These are phyloP conservation scores for Wallacemonas collosoma DNA, from an alignment of 208 protist species.

Conservation along the genomic window DNA sequence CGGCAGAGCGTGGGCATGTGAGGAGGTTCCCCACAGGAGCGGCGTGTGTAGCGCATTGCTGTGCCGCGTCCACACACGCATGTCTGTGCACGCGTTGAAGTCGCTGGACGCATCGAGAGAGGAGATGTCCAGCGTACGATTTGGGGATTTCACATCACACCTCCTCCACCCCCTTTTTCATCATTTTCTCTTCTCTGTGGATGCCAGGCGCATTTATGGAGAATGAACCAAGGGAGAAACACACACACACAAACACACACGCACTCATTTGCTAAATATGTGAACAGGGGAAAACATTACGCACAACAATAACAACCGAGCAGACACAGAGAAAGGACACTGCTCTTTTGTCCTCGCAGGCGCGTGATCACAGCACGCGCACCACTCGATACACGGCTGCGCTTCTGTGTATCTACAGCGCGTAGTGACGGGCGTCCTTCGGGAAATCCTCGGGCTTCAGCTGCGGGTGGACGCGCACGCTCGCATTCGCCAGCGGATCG, in stretches of 20 bases:
- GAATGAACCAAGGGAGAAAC: not conserved
- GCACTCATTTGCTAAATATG: not conserved
- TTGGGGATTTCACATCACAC: too few species aligned
- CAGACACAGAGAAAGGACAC: constrained; percentile 19
- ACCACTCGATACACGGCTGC: too few species aligned
- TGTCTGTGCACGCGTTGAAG: too few species aligned
- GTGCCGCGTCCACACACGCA: too few species aligned
- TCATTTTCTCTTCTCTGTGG: too few species aligned
- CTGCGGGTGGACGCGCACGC: constrained; percentile 45
- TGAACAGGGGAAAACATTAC: not conserved
- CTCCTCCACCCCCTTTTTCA: too few species aligned
- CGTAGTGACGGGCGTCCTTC: constrained; percentile 10
- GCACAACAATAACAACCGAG: not conserved
- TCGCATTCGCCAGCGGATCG: constrained; percentile 42
- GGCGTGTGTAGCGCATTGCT: too few species aligned
- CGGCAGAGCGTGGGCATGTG: too few species aligned
- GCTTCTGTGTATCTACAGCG: constrained; percentile 12
- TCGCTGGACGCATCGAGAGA: too few species aligned
- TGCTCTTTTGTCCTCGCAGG: not conserved
- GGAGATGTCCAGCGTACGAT: too few species aligned
- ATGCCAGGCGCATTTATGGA: too few species aligned
- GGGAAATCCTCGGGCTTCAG: constrained; percentile 26
- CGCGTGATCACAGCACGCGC: not conserved
- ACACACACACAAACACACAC: constrained; percentile 4
- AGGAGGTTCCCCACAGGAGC: too few species aligned